Base-by-base conservation (phyloP, 2,329 filamentous ascomycete species). In the Byssoonygena ceratinophila region DNA sequence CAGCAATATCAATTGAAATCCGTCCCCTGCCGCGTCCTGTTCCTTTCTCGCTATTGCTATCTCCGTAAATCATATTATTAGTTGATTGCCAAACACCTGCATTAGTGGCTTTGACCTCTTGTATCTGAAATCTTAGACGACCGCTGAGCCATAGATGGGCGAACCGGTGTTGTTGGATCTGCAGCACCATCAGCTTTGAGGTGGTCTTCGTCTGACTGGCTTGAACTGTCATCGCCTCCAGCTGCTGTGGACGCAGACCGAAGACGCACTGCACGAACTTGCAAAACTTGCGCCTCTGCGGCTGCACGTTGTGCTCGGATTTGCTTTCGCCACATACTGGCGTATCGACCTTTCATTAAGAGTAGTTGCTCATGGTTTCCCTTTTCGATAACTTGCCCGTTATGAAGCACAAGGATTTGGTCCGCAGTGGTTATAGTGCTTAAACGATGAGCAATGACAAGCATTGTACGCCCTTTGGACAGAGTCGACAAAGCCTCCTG, bases 361-460 rank as follows among this genome's bases (percentile, higher is more conserved):
- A 94, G 73, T 2, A 95, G 76, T 60, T 91, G 82, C 14, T 84
- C 78, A 63, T 95, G 89, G 0, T 82, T 89, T 14, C 88, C 88
- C 45, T 78, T 77, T 70, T 94, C 88, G 12, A 80, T 79, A 47
- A 94, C 84, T 43, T 78, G 76, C n/a, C 88, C 88, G 55, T 81
- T 80, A 57, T 85, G 82, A 27, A 90, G 75, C 41, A 94, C 87
- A 50, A 89, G 74, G 55, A 94, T 89, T 62, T 90, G 85, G 65
- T 94, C 86, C 8, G 88, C 88, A 54, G 86, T 84, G 2, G 86
- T 90, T 60, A 92, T 91, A 1, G 84, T 89, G 29, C 87, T 92
- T 22, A 95, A 73, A 51, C 88, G 84, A 68, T 94, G 88, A 49
- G 92, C 92, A 71, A 98, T 97, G 48, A 97, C 89, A 55, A 98